A percentile compares a stretch with the other conserved stretches of the same genome.
Conservation (phyloP, 192 early-diverging fungal species). For the Backusella liffmaniae region DNA sequence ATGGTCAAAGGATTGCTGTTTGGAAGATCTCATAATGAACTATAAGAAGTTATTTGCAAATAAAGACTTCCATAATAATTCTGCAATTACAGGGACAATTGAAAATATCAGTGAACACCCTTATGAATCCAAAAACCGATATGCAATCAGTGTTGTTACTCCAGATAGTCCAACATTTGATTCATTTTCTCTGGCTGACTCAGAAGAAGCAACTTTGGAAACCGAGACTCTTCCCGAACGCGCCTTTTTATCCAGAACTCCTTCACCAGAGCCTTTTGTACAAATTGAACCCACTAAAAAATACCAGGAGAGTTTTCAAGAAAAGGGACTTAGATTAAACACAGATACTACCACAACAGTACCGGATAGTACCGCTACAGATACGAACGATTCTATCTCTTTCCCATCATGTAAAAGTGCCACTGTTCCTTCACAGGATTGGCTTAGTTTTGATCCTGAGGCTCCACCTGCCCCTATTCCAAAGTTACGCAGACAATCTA, state of each 20-base stretch:
- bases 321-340: not conserved
- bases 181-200: not conserved
- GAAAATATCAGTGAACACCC: constrained; percentile 4
- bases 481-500: not conserved
- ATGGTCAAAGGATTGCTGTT: constrained; percentile 34
- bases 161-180: not conserved
- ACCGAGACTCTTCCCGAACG: not conserved
- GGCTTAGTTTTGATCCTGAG: constrained; percentile 12
- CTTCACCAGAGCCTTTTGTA: not conserved
- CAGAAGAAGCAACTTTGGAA: not conserved
- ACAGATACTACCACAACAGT: not conserved
- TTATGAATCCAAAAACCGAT: not conserved
- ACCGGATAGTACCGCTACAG: not conserved
- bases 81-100: constrained; percentile 28
- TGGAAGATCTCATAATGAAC: constrained; percentile 36
- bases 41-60: constrained; percentile 30
- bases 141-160: not conserved
- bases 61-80: constrained; percentile 25
- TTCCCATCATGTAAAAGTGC: constrained; percentile 5
- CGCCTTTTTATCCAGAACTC: not conserved
- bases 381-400: not conserved
- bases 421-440: constrained; percentile 13
- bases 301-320: constrained; percentile 3
- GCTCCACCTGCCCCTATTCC: not conserved
- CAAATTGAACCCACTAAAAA: not conserved